Conservation (phyloP, 345 rosid species). For the Zanthoxylum bungeanum region DNA sequence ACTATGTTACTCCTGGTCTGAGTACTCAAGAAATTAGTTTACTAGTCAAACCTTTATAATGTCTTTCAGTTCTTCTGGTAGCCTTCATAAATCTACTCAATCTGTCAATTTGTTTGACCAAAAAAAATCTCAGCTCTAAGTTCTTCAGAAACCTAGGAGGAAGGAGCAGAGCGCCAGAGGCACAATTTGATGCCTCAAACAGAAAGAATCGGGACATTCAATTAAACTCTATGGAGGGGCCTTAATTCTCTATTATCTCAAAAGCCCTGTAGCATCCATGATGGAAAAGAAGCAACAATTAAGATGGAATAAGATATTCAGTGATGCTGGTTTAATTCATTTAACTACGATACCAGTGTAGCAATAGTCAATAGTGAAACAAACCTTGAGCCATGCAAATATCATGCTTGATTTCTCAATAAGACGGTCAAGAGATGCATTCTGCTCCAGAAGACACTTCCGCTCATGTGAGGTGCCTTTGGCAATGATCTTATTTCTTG, state of each 20-base stretch:
- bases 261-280: neutral
- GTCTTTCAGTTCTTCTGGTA: neutral
- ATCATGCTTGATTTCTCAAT: conserved; percentile 72
- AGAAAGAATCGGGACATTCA: neutral
- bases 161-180: neutral
- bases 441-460: conserved; percentile 60
- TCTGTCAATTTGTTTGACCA: neutral
- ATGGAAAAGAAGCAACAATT: neutral
- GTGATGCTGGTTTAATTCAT: neutral
- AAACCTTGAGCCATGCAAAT: conserved; percentile 77
- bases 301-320: neutral
- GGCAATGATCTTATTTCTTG: conserved; percentile 47
- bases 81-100: neutral
- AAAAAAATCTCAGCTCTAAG: neutral
- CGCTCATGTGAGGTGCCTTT: conserved; percentile 62
- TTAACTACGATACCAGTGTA: neutral
- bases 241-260: neutral
- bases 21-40: neutral
- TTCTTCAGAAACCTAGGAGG: neutral
- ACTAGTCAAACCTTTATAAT: neutral
- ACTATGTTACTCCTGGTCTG: neutral
- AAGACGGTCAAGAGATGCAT: conserved; percentile 65
- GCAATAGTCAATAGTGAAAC: conserved; percentile 3
- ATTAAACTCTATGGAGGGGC: neutral
- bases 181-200: neutral